These are phyloP conservation scores for Paecilomyces niveus DNA, from an alignment of 2,329 filamentous ascomycete genomes.

Conservation along the genomic window DNA sequence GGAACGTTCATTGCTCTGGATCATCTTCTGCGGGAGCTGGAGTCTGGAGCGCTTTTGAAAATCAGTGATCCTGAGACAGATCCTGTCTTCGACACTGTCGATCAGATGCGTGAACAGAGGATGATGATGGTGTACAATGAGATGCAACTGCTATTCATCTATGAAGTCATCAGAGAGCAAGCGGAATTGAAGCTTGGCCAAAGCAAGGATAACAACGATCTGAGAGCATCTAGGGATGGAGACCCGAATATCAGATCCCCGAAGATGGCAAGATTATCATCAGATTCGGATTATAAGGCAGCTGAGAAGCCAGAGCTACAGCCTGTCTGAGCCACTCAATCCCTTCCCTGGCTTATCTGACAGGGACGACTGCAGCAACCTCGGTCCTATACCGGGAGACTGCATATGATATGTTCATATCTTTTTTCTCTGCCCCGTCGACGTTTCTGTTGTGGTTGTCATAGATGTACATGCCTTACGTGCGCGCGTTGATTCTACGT, in stretches of 20 bases:
- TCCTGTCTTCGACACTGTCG: slow-evolving; percentile 70
- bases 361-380: slow-evolving; percentile 15
- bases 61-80: slow-evolving; percentile 48
- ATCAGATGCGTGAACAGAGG: slow-evolving; percentile 74
- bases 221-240: slow-evolving; percentile 6
- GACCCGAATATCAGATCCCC: slow-evolving; percentile 24
- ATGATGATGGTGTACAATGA: slow-evolving; percentile 95
- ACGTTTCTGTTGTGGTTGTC: background rate
- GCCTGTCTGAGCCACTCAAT: slow-evolving; percentile 13
- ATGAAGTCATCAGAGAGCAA: slow-evolving; percentile 68
- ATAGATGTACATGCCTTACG: background rate
- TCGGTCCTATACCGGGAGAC: background rate
- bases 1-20: slow-evolving; percentile 97
- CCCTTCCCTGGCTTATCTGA: slow-evolving; percentile 18
- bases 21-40: slow-evolving; percentile 75
- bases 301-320: slow-evolving; percentile 31
- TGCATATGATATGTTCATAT: background rate
- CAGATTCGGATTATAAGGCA: slow-evolving; percentile 20
- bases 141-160: slow-evolving; percentile 77
- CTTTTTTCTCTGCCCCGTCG: background rate
- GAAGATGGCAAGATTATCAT: slow-evolving; percentile 27
- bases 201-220: background rate
- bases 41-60: slow-evolving; percentile 60
- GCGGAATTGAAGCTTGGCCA: slow-evolving; percentile 27
- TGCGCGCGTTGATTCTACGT: background rate